Base-by-base conservation (phyloP, 192 early-diverging fungal genomes). In the Coemansia sp. region DNA sequence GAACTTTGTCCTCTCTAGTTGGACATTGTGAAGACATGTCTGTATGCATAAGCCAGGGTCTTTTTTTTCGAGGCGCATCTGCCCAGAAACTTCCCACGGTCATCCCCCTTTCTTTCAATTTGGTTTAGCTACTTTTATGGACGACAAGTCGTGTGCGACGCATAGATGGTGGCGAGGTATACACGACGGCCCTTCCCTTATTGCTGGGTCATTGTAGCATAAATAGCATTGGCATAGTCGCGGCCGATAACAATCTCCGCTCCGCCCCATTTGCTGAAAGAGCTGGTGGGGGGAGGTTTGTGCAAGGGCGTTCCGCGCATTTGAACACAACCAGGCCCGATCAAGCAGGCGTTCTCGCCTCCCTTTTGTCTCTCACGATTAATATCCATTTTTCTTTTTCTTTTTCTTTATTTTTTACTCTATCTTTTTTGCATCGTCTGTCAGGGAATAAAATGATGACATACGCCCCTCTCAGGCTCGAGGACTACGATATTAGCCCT, bases 401-500 rank as follows among this genome's bases (percentile, higher is more conserved):
- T 6, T 46, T 19, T 8, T 19, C 21, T 57, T 57, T 5, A 2
- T 15, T 17, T 29, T 4, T 14, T 32, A 6, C 15, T 58, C 15
- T 15, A 11, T 34, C 5, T 2, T 11, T 25, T 14, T 32, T n/a
- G 55, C 55, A 31, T 32, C 29, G 5, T 17, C 29, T 6, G 29
- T 15, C 29, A 31, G 15, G 5, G 29, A 34, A 32, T 58, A 58
- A 15, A 19, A 38, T 19, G n/a, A 63, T 51, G 37, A 17, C 58
- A 36, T 82, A 82, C 62, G 44, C 68, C 5, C 66, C 74, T 50
- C 69, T 84, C 53, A 68, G 67, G 59, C 86, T 94, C 31, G 82
- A 90, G 74, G 88, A 93, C 67, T 93, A 94, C 81, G 95, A 92
- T 63, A 91, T 98, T 64, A 86, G 89, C 60, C 90, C 91, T 6